Evolutionary conservation across 257 asterid genomes (phyloP), one percentile per base, ranked within the genome.

Genomic region (Eustoma russellianum): DNA sequence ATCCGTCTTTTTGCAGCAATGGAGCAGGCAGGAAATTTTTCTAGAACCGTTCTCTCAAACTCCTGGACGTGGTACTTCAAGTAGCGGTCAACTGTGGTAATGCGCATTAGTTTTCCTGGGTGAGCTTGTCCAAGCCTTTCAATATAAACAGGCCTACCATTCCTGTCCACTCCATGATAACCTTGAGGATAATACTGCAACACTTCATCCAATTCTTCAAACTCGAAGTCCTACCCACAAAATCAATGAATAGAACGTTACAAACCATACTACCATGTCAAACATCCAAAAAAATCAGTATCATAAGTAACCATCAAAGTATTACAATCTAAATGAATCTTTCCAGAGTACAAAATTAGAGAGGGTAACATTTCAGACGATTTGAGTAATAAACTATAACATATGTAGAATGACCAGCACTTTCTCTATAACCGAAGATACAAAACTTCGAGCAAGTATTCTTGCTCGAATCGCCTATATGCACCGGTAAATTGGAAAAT

Each of bases 91-190:
- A 79, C 67, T 55, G 95, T 73, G 67, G 99, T 88, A 62, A 78
- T 63, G 61, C 80, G 77, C 81, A 88, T 66, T 53, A 92, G 70
- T 67, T 83, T 88, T 68, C 82, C 82, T 7, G 93, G 97, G 48
- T 92, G 76, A 56, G 96, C 90, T 73, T 73, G 78, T 70, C 99
- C 99, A 53, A 88, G 94, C 77, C 93, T 79, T 83, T 92, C 95
- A 60, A 92, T 82, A 73, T 92, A 92, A 73, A 92, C 71, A 44
- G 99, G 99, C 60, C 95, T 83, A 65, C 99, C 99, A 71, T 85
- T 95, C 73, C 72, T 81, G 73, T 92, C 99, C 66, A 88, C 93
- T 60, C 99, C 99, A 69, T 92, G 99, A 73, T 82, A 92, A 70
- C 99, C 99, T 60, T 88, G 97, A 53, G 99, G 99, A 61, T 88